Conservation (phyloP, 768 basidiomycete species). For the Clathrus columnatus region DNA sequence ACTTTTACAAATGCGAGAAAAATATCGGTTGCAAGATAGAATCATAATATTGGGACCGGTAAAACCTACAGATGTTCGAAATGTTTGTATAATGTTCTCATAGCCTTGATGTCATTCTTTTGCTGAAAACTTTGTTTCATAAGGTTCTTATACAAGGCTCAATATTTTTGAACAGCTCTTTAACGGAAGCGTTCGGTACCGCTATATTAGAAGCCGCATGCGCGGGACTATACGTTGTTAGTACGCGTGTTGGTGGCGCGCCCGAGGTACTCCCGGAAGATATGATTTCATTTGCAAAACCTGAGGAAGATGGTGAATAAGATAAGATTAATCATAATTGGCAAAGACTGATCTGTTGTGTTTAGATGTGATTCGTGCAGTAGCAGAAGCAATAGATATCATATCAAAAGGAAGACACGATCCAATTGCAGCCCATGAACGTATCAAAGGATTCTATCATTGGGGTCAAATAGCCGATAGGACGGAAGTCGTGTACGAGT, state of each 20-base stretch:
- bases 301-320: constrained; percentile 87
- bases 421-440: constrained; percentile 64
- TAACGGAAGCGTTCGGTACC: constrained; percentile 96
- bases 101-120: not conserved
- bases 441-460: constrained; percentile 75
- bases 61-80: constrained; percentile 70
- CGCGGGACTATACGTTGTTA: constrained; percentile 88
- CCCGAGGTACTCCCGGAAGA: constrained; percentile 90
- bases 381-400: constrained; percentile 69
- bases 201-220: constrained; percentile 97
- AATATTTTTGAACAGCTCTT: constrained; percentile 90
- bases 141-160: constrained; percentile 81
- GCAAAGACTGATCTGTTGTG: too few species aligned
- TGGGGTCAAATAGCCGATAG: constrained; percentile 75
- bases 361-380: constrained; percentile 81
- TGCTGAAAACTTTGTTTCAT: not conserved
- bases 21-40: constrained; percentile 78
- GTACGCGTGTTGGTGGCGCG: constrained; percentile 89
- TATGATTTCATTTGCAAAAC: constrained; percentile 92
- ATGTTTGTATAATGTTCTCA: constrained; percentile 44
- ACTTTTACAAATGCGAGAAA: constrained; percentile 91
- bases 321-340: too few species aligned
- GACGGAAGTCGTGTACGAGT: constrained; percentile 75
- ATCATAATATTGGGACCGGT: constrained; percentile 83
- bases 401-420: constrained; percentile 63